Evolutionary conservation across 2,329 filamentous ascomycete species (phyloP).

Genomic region (Triangularia verruculosa): DNA sequence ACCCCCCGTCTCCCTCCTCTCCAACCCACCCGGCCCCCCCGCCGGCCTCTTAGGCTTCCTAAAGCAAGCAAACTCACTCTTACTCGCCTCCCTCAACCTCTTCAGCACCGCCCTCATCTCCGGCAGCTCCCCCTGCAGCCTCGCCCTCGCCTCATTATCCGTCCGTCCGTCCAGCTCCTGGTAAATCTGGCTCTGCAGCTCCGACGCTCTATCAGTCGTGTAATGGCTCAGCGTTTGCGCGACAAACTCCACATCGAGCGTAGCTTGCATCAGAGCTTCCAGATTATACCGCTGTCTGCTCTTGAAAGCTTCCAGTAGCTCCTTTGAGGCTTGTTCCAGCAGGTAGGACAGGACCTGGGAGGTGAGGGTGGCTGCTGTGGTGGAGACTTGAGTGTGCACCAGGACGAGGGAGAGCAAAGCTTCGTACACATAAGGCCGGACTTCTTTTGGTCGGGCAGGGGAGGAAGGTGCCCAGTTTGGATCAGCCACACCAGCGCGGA

Average conservation of each 20-base stretch:
- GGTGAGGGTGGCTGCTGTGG: conserved; percentile 73
- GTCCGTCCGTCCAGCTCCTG: conserved; percentile 85
- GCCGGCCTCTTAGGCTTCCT: conserved; percentile 55
- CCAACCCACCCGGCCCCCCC: conserved; percentile 10
- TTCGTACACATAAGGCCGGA: conserved; percentile 86
- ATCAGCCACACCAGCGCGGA: conserved; percentile 68
- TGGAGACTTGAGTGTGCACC: conserved; percentile 85
- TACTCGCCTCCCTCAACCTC: conserved; percentile 73
- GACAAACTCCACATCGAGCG: conserved; percentile 94
- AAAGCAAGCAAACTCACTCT: conserved; percentile 86
- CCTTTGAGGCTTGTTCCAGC: conserved; percentile 74
- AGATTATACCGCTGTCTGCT: conserved; percentile 68
- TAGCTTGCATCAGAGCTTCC: conserved; percentile 89
- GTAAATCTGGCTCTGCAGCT: conserved; percentile 87
- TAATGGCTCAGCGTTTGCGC: conserved; percentile 90
- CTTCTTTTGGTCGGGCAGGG: conserved; percentile 63
- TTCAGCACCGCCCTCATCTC: conserved; percentile 88
- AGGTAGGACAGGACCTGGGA: conserved; percentile 80
- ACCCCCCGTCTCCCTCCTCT: conserved; percentile 24
- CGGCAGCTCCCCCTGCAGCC: conserved; percentile 80
- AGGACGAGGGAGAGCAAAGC: conserved; percentile 81
- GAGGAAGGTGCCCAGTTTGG: conserved; percentile 66
- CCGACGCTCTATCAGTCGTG: conserved; percentile 75
- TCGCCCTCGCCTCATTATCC: conserved; percentile 76
- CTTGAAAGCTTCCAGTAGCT: conserved; percentile 79